These are phyloP conservation scores for Aureobasidium sp. DNA, from an alignment of 2,329 filamentous ascomycete species.

Conservation along the genomic window DNA sequence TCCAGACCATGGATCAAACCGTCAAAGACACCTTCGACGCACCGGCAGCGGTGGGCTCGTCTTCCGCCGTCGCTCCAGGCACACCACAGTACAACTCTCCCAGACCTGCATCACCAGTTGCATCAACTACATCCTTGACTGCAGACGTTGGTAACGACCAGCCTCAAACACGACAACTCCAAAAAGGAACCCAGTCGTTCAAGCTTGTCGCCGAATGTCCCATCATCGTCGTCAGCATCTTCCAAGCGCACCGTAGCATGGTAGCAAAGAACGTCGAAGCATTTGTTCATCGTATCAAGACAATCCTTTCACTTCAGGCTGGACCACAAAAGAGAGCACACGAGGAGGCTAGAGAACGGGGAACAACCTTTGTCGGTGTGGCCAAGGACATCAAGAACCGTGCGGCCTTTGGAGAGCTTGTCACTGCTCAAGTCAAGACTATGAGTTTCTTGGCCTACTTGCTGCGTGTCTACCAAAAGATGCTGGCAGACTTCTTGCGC, in stretches of 20 bases:
- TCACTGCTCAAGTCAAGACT: conserved; percentile 96
- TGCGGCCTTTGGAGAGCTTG: conserved; percentile 91
- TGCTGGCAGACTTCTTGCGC: conserved; percentile 79
- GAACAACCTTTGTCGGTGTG: conserved; percentile 82
- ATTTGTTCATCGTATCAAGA: conserved; percentile 91
- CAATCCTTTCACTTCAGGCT: conserved; percentile 77
- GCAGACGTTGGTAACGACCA: conserved; percentile 74
- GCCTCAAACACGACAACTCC: conserved; percentile 68
- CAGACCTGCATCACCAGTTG: conserved; percentile 79
- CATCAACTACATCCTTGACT: conserved; percentile 49
- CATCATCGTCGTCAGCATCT: conserved; percentile 97
- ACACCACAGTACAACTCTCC: conserved; percentile 73
- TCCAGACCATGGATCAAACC: conserved; percentile 86
- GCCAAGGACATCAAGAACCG: conserved; percentile 90
- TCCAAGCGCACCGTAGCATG: conserved; percentile 77
- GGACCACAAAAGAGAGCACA: conserved; percentile 91
- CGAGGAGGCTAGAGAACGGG: conserved; percentile 67
- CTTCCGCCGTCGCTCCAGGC: conserved; percentile 52
- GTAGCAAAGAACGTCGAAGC: conserved; percentile 79
- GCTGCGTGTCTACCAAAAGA: conserved; percentile 75
- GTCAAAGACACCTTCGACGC: conserved; percentile 94
- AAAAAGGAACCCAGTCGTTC: conserved; percentile 97
- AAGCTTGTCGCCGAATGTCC: conserved; percentile 96
- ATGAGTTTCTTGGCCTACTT: conserved; percentile 98
- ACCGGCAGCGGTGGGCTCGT: conserved; percentile 39